Base-by-base conservation (phyloP, 2,329 filamentous ascomycete genomes). In the Colletotrichum navitas region DNA sequence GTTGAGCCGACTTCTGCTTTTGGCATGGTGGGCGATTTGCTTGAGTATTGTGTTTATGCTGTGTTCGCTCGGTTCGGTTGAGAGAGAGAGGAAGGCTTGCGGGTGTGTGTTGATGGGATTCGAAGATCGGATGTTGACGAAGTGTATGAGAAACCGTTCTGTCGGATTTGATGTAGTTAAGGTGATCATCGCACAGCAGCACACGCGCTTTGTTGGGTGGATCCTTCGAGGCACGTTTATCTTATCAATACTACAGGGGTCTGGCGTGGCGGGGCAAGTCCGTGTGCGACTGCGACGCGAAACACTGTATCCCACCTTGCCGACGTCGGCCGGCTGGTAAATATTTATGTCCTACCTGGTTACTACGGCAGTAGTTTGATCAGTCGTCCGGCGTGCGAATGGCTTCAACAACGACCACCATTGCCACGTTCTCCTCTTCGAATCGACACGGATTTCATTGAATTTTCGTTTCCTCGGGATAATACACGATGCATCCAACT, bases 1-100 rank as follows among this genome's bases (percentile, higher is more conserved):
- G 92, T 94, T 68, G 92, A 93, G 74, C 96, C 96, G 65, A 94
- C 91, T 85, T 98, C 96, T 77, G 96, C 96, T 85, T 93, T 94
- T 64, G 92, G 92, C 95, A 98, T 98, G 63, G 80, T 92, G 84
- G 78, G 39, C 49, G 51, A 6, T 47, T 21, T 34, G 11, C 21
- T 34, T 56, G 24, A 11, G n/a, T 39, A 18, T 2, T n/a, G 8
- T 16, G 32, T 12, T 29, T 34, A 11, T 21, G 21, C 18, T n/a
- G 5, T 41, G 16, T 51, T 41, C 5, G 16, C 0, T 45, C 26
- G 26, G 16, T 45, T 47, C 7, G 11, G 11, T 16, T 34, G 16
- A 7, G 4, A 11, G 36, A 45, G 2, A 21, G 21, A 24, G 6
- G n/a, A 12, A 24, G 34, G 8, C 11, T 21, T 1, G 18, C 4